phyloP scores from a whole-genome alignment of 768 basidiomycete genomes.

The Phaeotremella skinneri region DNA sequence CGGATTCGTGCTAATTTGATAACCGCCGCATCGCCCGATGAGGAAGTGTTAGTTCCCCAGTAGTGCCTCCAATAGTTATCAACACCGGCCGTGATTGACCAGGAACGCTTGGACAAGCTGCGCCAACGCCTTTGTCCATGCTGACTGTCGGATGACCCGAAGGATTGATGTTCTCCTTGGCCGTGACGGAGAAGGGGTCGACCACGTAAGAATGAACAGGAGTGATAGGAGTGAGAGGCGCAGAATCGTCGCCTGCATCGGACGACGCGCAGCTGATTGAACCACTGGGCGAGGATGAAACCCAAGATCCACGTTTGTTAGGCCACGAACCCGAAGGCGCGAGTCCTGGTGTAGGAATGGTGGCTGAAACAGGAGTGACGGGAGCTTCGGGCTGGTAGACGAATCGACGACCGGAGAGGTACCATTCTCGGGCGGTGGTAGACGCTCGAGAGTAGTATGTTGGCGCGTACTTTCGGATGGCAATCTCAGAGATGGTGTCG shows the following conservation, averaged over 20 bases:
- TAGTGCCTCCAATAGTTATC: constrained; percentile 16
- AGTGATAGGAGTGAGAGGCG: constrained; percentile 49
- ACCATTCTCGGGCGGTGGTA: constrained; percentile 87
- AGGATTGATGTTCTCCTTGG: constrained; percentile 50
- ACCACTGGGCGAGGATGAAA: constrained; percentile 38
- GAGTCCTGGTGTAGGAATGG: constrained; percentile 42
- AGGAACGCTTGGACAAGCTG: background rate
- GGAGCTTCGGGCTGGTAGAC: constrained; percentile 43
- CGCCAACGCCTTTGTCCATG: background rate
- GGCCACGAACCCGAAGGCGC: constrained; percentile 46
- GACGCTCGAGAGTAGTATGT: constrained; percentile 96
- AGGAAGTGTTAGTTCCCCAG: constrained; percentile 29
- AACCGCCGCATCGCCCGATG: constrained; percentile 32
- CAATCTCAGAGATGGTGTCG: constrained; percentile 89
- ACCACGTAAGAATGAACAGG: constrained; percentile 35
- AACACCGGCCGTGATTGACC: constrained; percentile 18
- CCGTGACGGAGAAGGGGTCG: constrained; percentile 30
- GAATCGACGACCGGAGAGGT: constrained; percentile 67
- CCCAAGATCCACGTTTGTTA: constrained; percentile 41
- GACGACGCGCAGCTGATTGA: constrained; percentile 47
- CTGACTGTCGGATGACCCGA: constrained; percentile 1
- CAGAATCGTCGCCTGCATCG: constrained; percentile 44
- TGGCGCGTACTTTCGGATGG: constrained; percentile 97
- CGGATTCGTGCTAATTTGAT: constrained; percentile 34
- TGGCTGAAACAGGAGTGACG: constrained; percentile 38